phyloP scores from a whole-genome alignment of 306 rosid species.

The Acacia acuminata region DNA sequence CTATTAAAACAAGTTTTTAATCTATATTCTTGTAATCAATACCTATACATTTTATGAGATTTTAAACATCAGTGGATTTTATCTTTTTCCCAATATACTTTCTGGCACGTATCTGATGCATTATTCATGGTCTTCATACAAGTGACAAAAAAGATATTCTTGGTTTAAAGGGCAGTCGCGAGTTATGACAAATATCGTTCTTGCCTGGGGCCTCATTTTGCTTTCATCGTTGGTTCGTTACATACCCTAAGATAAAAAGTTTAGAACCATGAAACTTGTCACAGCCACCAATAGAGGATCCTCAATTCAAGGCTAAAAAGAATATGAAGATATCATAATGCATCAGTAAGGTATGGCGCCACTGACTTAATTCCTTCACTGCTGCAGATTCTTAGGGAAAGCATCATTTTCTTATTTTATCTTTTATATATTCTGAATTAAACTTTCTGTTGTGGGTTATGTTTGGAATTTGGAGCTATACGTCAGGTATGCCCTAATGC shows the following conservation, averaged over 20 bases:
- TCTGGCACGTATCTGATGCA: neutral
- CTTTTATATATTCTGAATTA: neutral
- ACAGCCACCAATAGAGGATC: slow-evolving; percentile 29
- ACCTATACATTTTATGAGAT: too few relatives aligned
- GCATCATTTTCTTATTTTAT: slow-evolving; percentile 19
- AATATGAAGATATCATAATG: slow-evolving; percentile 37
- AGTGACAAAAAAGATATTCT: slow-evolving; percentile 34
- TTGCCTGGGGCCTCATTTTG: slow-evolving; percentile 19
- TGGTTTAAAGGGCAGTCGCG: neutral
- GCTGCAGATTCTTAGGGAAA: slow-evolving; percentile 34
- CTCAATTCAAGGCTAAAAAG: slow-evolving; percentile 1
- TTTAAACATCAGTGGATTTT: too few relatives aligned
- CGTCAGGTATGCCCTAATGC: too few relatives aligned
- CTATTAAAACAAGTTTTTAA: too few relatives aligned
- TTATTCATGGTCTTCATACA: slow-evolving; percentile 29
- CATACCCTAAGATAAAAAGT: neutral
- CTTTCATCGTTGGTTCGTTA: neutral
- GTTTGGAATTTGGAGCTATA: too few relatives aligned
- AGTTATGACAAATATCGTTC: slow-evolving; percentile 6
- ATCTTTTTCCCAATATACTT: neutral
- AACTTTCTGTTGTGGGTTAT: slow-evolving; percentile 6
- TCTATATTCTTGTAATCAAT: too few relatives aligned
- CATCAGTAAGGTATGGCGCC: slow-evolving; percentile 23
- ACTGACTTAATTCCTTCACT: slow-evolving; percentile 33
- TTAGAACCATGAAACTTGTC: slow-evolving; percentile 10